These are phyloP conservation scores for Calamus simplicifolius DNA, from an alignment of 176 grass and related monocot species.

Conservation along the genomic window DNA sequence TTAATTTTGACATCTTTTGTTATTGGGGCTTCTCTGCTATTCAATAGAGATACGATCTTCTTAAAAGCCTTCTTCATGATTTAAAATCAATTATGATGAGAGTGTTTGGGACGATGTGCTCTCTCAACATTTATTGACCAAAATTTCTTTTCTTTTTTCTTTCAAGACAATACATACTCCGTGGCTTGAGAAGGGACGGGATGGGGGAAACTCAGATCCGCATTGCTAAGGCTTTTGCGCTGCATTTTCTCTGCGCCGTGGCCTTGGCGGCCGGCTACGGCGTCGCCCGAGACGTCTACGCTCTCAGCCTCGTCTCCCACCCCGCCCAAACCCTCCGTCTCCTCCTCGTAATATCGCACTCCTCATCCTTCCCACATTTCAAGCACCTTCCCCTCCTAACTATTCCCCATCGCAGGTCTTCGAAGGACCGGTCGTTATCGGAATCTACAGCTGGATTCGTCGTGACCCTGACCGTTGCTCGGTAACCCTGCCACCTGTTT, in stretches of 20 bases:
- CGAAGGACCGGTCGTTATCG: constrained; percentile 59
- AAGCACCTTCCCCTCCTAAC: no score
- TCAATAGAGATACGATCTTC: no score
- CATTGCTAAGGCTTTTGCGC: constrained; percentile 4
- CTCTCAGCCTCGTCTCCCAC: constrained; percentile 36
- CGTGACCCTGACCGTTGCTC: constrained; percentile 39
- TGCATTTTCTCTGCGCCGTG: constrained; percentile 39
- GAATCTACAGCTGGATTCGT: constrained; percentile 56
- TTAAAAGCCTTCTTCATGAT: no score
- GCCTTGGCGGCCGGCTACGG: constrained; percentile 33
- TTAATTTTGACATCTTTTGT: no score
- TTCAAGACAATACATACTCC: no score
- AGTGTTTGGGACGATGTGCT: no score
- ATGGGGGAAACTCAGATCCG: constrained; percentile 32
- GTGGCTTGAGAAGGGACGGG: no score
- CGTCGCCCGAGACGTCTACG: constrained; percentile 11
- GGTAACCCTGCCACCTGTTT: constrained; percentile 27
- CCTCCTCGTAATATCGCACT: constrained; percentile 46
- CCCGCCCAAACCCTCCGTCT: constrained; percentile 46
- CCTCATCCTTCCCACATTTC: background rate
- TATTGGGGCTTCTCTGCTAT: no score
- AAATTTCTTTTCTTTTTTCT: no score
- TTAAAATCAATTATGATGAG: no score
- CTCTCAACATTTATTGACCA: no score
- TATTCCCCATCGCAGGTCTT: constrained; percentile 29